Percentiles rank a stretch among this genome's conserved stretches.
Conservation (phyloP, 257 asterid species). For the Ocimum tenuiflorum region DNA sequence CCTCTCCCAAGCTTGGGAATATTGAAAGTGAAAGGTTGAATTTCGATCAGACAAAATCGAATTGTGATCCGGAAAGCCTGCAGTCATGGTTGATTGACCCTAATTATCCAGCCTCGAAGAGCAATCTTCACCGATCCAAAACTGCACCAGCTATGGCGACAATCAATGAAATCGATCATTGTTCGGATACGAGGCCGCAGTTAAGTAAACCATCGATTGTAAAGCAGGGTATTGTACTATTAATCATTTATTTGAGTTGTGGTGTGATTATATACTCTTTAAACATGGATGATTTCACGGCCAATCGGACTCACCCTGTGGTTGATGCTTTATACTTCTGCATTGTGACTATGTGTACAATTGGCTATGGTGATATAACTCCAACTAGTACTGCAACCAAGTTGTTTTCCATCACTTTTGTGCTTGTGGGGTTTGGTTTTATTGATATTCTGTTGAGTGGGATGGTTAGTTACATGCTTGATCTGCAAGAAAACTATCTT, state of each 20-base stretch:
- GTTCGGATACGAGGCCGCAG: constrained; percentile 38
- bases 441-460: constrained; percentile 80
- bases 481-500: constrained; percentile 80
- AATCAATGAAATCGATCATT: constrained; percentile 46
- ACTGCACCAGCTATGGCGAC: constrained; percentile 89
- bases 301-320: constrained; percentile 61
- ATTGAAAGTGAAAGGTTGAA: constrained; percentile 22
- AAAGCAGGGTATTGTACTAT: constrained; percentile 57
- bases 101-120: constrained; percentile 37
- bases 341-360: constrained; percentile 95
- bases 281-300: constrained; percentile 51
- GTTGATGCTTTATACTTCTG: constrained; percentile 94
- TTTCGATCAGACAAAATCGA: constrained; percentile 15
- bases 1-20: constrained; percentile 28
- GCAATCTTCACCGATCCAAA: constrained; percentile 68
- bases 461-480: constrained; percentile 88
- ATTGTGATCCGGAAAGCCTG: constrained; percentile 35
- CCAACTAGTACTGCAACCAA: constrained; percentile 63
- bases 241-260: constrained; percentile 60
- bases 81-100: constrained; percentile 64
- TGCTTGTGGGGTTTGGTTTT: constrained; percentile 91
- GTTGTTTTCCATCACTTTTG: constrained; percentile 72
- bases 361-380: constrained; percentile 94
- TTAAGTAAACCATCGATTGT: constrained; percentile 41
- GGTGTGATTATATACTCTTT: constrained; percentile 70